Conservation (phyloP, 2,329 filamentous ascomycete species). For the Cordyceps cicadae region DNA sequence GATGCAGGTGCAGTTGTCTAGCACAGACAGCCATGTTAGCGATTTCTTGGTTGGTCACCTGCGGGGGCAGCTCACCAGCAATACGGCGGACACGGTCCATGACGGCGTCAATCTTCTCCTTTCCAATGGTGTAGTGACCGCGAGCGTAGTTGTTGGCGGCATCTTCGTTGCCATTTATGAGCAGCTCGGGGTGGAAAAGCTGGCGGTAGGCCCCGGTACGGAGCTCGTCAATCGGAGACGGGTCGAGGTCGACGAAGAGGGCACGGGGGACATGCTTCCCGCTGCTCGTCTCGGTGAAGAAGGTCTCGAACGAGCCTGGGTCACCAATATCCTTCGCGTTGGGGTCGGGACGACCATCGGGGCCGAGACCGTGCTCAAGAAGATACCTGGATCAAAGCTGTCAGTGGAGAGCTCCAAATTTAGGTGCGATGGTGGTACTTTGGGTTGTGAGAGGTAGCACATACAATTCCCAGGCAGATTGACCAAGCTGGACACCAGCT, state of each 20-base stretch:
- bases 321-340: conserved; percentile 52
- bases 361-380: conserved; percentile 61
- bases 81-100: conserved; percentile 63
- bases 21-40: conserved; percentile 6
- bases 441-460: conserved; percentile 24
- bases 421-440: conserved; percentile 3
- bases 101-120: conserved; percentile 65
- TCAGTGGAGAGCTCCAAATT: not conserved
- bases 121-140: conserved; percentile 69
- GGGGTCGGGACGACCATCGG: conserved; percentile 56
- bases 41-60: not conserved
- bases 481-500: conserved; percentile 66
- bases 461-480: conserved; percentile 70
- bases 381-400: conserved; percentile 49
- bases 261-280: conserved; percentile 67
- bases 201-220: conserved; percentile 59
- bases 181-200: conserved; percentile 63
- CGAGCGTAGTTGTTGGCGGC: conserved; percentile 71
- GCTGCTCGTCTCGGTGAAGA: conserved; percentile 64
- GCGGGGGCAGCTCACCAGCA: conserved; percentile 42
- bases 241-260: conserved; percentile 65
- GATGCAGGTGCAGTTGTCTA: conserved; percentile 65
- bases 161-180: conserved; percentile 69
- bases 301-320: conserved; percentile 60
- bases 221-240: conserved; percentile 67